Evolutionary conservation across 1,139 yeast genomes (phyloP).

Genomic region (Hansenula sp.): DNA sequence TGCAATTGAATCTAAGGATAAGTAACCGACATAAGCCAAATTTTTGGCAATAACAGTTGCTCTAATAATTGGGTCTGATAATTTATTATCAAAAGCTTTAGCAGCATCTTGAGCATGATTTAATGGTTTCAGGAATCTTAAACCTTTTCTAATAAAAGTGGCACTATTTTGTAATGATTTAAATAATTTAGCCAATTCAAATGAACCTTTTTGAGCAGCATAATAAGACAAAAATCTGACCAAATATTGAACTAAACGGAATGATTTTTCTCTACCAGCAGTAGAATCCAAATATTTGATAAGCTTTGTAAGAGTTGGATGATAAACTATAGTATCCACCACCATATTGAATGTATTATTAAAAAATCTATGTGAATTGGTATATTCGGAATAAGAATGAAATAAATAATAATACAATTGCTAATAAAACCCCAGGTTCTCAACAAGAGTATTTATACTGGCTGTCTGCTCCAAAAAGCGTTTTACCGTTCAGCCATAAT

Average conservation of each 20-base stretch:
- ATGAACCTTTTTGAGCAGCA: slow-evolving; percentile 56
- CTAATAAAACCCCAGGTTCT: not conserved
- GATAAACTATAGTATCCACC: slow-evolving; percentile 63
- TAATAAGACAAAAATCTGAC: slow-evolving; percentile 67
- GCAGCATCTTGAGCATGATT: slow-evolving; percentile 70
- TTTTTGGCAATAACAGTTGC: slow-evolving; percentile 60
- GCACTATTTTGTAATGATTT: slow-evolving; percentile 52
- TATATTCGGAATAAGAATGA: too few relatives aligned
- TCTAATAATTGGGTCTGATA: slow-evolving; percentile 60
- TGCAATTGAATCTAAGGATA: slow-evolving; percentile 67
- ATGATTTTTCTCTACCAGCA: slow-evolving; percentile 74
- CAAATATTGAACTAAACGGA: slow-evolving; percentile 79
- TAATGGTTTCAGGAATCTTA: slow-evolving; percentile 83
- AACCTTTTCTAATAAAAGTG: slow-evolving; percentile 73
- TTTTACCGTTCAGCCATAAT: not conserved
- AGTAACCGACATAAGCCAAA: slow-evolving; percentile 70
- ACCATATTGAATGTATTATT: slow-evolving; percentile 39
- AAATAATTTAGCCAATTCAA: slow-evolving; percentile 46
- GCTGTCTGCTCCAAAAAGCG: not conserved
- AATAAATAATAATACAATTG: not conserved
- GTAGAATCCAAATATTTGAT: slow-evolving; percentile 63
- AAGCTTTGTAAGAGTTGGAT: slow-evolving; percentile 65
- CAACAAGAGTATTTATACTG: not conserved
- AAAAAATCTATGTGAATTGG: too few relatives aligned
- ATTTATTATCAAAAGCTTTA: slow-evolving; percentile 65